Conservation (phyloP, 2,329 filamentous ascomycete species). For the Dothistroma pini region DNA sequence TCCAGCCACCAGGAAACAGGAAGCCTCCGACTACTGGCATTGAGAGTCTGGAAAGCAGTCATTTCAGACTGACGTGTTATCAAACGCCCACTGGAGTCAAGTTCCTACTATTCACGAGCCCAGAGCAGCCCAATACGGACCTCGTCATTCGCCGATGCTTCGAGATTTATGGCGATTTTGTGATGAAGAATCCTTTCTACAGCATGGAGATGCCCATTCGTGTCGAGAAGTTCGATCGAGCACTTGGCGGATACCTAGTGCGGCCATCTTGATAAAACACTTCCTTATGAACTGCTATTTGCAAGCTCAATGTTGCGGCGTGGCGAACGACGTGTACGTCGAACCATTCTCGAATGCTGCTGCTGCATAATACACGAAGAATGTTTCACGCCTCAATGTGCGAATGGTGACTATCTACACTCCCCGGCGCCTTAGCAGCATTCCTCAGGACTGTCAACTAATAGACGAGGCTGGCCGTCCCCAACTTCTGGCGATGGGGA, state of each 20-base stretch:
- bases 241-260: constrained; percentile 34
- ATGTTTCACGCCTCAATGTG: too few relatives aligned
- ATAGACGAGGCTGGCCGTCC: too few relatives aligned
- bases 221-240: constrained; percentile 91
- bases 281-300: background rate
- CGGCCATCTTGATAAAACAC: constrained; percentile 26
- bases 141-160: constrained; percentile 80
- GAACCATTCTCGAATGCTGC: background rate
- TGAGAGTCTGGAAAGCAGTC: constrained; percentile 88
- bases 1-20: constrained; percentile 40
- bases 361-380: too few relatives aligned
- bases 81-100: constrained; percentile 92
- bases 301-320: background rate
- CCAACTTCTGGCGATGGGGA: too few relatives aligned
- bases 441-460: too few relatives aligned
- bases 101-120: constrained; percentile 92
- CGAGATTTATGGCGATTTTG: constrained; percentile 92
- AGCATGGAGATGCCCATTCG: constrained; percentile 95
- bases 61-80: constrained; percentile 95
- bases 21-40: constrained; percentile 64
- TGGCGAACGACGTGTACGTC: background rate
- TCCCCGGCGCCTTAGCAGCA: too few relatives aligned
- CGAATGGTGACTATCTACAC: too few relatives aligned
- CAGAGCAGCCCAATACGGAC: constrained; percentile 82
- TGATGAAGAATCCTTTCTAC: constrained; percentile 99